Evolutionary conservation across 2,329 filamentous ascomycete species (phyloP).

Genomic region (Dryadomyces quercus-mongolicae): DNA sequence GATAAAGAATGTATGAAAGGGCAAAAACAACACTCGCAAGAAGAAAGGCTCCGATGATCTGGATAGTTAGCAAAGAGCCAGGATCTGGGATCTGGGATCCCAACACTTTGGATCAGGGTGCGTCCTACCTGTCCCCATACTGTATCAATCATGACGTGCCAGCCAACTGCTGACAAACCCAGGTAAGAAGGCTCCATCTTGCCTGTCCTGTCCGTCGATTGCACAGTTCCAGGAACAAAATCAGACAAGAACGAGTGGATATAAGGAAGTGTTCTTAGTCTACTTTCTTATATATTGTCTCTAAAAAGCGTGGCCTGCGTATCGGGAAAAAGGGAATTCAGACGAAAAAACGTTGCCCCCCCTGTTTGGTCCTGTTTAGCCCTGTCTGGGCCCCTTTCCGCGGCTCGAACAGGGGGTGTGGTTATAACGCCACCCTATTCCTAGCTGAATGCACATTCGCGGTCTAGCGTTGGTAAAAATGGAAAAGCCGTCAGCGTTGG

Average conservation of each 20-base stretch:
- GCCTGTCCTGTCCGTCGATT: neutral
- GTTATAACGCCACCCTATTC: neutral
- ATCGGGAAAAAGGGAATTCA: neutral
- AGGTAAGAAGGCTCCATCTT: conserved; percentile 8
- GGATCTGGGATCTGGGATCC: neutral
- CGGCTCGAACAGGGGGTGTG: neutral
- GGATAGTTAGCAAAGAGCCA: neutral
- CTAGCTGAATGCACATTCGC: neutral
- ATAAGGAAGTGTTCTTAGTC: neutral
- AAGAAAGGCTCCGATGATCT: conserved; percentile 3
- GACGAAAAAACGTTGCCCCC: neutral
- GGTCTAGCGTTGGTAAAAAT: neutral
- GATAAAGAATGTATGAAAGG: conserved; percentile 1
- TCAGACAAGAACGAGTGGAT: neutral
- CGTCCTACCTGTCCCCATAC: conserved; percentile 6
- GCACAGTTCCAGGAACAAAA: neutral
- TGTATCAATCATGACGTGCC: conserved; percentile 7
- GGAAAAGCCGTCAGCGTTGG: neutral
- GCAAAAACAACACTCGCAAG: conserved; percentile 2
- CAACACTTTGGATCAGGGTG: neutral
- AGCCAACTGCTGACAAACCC: conserved; percentile 10
- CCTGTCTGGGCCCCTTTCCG: neutral
- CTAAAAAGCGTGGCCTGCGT: neutral
- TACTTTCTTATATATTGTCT: conserved; percentile 1
- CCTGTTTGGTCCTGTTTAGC: neutral